Evolutionary conservation across 164 flowering plant genomes (phyloP).

Genomic region (Chloranthus sessilifolius): DNA sequence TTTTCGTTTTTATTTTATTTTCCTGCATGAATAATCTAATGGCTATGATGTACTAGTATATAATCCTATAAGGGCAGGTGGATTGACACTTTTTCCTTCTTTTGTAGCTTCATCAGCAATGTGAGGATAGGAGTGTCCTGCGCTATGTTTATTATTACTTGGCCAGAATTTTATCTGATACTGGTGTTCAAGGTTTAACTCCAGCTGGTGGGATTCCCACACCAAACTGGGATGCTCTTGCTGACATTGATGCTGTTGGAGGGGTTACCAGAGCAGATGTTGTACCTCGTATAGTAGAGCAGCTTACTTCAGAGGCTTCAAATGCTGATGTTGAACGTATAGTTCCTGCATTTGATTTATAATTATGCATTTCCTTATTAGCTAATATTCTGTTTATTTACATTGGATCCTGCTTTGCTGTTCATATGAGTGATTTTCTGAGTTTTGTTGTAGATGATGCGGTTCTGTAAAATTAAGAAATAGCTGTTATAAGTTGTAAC

Average conservation of each 20-base stretch:
- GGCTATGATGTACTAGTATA: too few relatives aligned
- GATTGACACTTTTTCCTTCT: slow-evolving; percentile 6
- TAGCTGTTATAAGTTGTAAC: too few relatives aligned
- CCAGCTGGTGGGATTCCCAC: slow-evolving; percentile 98
- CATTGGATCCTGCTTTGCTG: too few relatives aligned
- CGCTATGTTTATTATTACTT: slow-evolving; percentile 95
- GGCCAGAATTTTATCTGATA: slow-evolving; percentile 86
- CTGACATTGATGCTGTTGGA: slow-evolving; percentile 95
- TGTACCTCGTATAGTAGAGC: slow-evolving; percentile 83
- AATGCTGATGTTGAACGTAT: slow-evolving; percentile 76
- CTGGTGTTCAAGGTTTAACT: slow-evolving; percentile 81
- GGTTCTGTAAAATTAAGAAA: too few relatives aligned
- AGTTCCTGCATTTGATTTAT: slow-evolving; percentile 9
- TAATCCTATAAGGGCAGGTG: too few relatives aligned
- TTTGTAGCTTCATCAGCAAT: slow-evolving; percentile 88
- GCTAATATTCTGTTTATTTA: not conserved
- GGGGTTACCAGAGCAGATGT: slow-evolving; percentile 99
- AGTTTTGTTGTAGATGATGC: too few relatives aligned
- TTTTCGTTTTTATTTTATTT: not conserved
- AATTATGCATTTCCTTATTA: not conserved
- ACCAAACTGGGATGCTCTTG: slow-evolving; percentile 99
- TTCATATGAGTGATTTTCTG: too few relatives aligned
- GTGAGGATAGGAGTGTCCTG: slow-evolving; percentile 82
- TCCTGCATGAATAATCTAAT: not conserved
- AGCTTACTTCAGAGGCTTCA: slow-evolving; percentile 69